Conservation (phyloP, 345 rosid genomes). For the Sonneratia alba region DNA sequence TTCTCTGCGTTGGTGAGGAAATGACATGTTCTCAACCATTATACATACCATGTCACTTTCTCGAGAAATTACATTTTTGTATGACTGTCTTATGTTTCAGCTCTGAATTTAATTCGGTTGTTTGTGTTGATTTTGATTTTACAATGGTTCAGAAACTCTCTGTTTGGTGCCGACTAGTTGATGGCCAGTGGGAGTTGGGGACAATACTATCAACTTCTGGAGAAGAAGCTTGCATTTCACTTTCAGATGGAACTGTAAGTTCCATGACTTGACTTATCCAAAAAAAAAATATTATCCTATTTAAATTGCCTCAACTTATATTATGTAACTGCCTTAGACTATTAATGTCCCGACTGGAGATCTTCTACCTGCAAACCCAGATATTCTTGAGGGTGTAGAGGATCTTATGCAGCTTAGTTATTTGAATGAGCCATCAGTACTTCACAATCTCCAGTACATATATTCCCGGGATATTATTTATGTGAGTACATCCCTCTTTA, state of each 20-base stretch:
- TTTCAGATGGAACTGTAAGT: constrained; percentile 64
- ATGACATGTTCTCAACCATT: background rate
- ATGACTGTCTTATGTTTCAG: background rate
- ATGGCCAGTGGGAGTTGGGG: constrained; percentile 71
- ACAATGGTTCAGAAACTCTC: constrained; percentile 47
- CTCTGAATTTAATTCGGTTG: background rate
- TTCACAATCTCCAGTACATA: constrained; percentile 69
- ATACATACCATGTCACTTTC: background rate
- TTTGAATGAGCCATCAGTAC: constrained; percentile 90
- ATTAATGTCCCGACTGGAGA: constrained; percentile 59
- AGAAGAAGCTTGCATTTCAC: constrained; percentile 50
- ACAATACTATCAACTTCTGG: constrained; percentile 62
- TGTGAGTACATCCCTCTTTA: constrained; percentile 42
- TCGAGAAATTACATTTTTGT: background rate
- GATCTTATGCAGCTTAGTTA: constrained; percentile 89
- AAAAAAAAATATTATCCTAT: constrained; percentile 4
- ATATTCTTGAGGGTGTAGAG: constrained; percentile 74
- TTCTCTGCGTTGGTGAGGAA: background rate
- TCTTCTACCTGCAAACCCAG: constrained; percentile 92
- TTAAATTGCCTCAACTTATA: constrained; percentile 11
- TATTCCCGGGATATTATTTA: constrained; percentile 64
- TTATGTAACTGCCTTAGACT: constrained; percentile 35
- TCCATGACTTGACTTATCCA: background rate
- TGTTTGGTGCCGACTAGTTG: constrained; percentile 66
- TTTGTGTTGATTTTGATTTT: background rate